A percentile compares a stretch with the other conserved stretches of the same genome.
phyloP scores from a whole-genome alignment of 805 yeast genomes.

The Myxozyma neotropica region DNA sequence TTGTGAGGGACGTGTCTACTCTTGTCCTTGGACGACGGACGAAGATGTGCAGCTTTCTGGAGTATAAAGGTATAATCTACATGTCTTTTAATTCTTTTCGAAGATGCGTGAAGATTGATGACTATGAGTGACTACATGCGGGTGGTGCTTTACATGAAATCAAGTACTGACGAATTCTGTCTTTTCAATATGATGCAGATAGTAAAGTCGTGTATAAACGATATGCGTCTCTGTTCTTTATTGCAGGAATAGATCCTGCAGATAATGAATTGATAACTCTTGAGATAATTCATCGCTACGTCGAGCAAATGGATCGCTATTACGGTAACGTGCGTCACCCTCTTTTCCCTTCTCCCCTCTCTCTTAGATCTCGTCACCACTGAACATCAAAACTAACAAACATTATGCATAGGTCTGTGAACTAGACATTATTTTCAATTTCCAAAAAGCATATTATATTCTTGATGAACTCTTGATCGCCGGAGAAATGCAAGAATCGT shows the following conservation, averaged over 20 bases:
- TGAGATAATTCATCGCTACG: slow-evolving; percentile 88
- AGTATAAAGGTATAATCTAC: slow-evolving; percentile 59
- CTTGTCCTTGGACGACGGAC: slow-evolving; percentile 81
- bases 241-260: slow-evolving; percentile 78
- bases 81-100: not conserved
- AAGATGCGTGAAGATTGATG: no score
- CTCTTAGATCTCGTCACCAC: no score
- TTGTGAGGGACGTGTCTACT: slow-evolving; percentile 83
- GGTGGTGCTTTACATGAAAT: no score
- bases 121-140: not conserved
- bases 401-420: slow-evolving; percentile 56
- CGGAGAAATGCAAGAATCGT: slow-evolving; percentile 83
- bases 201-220: slow-evolving; percentile 86
- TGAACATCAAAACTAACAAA: no score
- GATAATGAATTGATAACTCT: slow-evolving; percentile 87
- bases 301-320: slow-evolving; percentile 93
- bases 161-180: not conserved
- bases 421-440: slow-evolving; percentile 93
- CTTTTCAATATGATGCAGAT: slow-evolving; percentile 43
- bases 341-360: no score
- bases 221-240: slow-evolving; percentile 89
- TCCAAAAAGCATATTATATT: slow-evolving; percentile 89
- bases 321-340: slow-evolving; percentile 39
- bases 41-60: slow-evolving; percentile 94
- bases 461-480: slow-evolving; percentile 87